Percentiles rank a stretch among this genome's conserved stretches.
These are phyloP conservation scores for Borealophlyctis nickersoniae DNA, from an alignment of 192 early-diverging fungal genomes.

Conservation along the genomic window DNA sequence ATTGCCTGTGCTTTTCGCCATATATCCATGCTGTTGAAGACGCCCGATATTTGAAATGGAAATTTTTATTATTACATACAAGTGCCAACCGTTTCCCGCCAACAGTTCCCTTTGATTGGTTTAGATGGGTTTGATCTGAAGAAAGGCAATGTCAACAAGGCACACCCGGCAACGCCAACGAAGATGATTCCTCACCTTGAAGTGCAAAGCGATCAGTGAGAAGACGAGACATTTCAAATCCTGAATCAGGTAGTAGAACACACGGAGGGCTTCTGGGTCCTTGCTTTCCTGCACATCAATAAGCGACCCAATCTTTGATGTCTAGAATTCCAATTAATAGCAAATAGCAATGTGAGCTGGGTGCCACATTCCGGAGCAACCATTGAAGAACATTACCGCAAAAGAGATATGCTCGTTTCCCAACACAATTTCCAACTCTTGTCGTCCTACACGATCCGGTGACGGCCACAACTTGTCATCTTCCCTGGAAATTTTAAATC, in stretches of 20 bases:
- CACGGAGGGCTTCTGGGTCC: constrained; percentile 91
- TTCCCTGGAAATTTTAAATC: constrained; percentile 69
- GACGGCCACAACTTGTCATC: constrained; percentile 89
- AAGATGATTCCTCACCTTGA: constrained; percentile 64
- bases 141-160: not conserved
- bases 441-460: constrained; percentile 83
- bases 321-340: constrained; percentile 41
- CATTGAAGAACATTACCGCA: constrained; percentile 47
- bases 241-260: constrained; percentile 96
- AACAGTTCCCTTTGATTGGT: not conserved
- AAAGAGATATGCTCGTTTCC: constrained; percentile 91
- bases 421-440: constrained; percentile 92
- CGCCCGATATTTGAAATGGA: no score
- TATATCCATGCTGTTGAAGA: no score
- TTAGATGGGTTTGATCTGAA: constrained; percentile 31
- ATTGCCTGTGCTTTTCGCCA: no score
- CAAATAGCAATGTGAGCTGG: not conserved
- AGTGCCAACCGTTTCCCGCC: no score
- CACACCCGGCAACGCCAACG: not conserved
- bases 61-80: no score
- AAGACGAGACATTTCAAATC: constrained; percentile 96
- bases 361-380: not conserved
- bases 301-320: constrained; percentile 87
- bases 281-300: constrained; percentile 83
- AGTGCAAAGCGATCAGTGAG: constrained; percentile 91